phyloP scores from a whole-genome alignment of 1,284 basidiomycete species.

The Volvariella surrecta region DNA sequence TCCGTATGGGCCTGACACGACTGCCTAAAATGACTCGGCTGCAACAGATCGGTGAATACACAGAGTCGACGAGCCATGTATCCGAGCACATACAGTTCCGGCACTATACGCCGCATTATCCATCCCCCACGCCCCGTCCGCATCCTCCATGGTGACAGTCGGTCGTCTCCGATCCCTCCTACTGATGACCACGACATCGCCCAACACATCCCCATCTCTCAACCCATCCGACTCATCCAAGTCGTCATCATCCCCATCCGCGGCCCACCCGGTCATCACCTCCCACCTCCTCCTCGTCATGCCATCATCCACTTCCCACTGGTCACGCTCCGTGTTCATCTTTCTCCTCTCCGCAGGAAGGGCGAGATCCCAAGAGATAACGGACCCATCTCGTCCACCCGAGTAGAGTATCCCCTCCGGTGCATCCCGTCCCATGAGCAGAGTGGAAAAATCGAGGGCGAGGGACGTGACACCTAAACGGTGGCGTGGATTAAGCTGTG shows the following conservation, averaged over 20 bases:
- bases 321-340: slow-evolving; percentile 4
- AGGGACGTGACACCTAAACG: slow-evolving; percentile 83
- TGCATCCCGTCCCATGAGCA: slow-evolving; percentile 45
- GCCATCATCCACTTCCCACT: not conserved
- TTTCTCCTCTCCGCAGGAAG: slow-evolving; percentile 16
- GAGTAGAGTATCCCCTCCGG: slow-evolving; percentile 93
- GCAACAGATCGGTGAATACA: slow-evolving; percentile 7
- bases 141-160: slow-evolving; percentile 17
- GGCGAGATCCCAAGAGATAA: slow-evolving; percentile 87
- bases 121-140: slow-evolving; percentile 73
- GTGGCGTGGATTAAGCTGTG: slow-evolving; percentile 61
- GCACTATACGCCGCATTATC: slow-evolving; percentile 41
- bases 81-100: slow-evolving; percentile 34
- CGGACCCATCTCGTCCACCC: slow-evolving; percentile 86
- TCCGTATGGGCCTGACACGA: slow-evolving; percentile 83
- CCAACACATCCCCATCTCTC: slow-evolving; percentile 67
- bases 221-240: slow-evolving; percentile 48
- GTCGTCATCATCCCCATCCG: slow-evolving; percentile 58
- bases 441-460: slow-evolving; percentile 80
- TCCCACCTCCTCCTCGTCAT: slow-evolving; percentile 50
- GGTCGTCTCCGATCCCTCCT: slow-evolving; percentile 25
- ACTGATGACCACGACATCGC: slow-evolving; percentile 48
- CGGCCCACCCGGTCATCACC: slow-evolving; percentile 66
- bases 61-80: not conserved
- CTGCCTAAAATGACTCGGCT: slow-evolving; percentile 69